Evolutionary conservation across 352 stramenopile species (phyloP).

Genomic region (Pilasporangium apinafurcum): DNA sequence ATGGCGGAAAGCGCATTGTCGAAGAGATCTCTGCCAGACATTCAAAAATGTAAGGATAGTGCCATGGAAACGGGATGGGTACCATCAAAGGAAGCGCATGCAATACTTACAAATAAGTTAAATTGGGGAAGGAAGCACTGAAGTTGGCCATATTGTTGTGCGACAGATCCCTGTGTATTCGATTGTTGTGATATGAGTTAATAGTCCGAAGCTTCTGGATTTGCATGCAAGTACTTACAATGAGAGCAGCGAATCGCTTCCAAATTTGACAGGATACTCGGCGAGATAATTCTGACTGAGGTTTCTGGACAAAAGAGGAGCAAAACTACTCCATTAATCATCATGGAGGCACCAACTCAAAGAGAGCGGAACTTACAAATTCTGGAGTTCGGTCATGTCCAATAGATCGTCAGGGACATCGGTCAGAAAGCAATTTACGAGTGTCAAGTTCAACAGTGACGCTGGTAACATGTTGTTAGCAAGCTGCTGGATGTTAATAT

Average conservation of each 20-base stretch:
- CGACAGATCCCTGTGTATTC: constrained; percentile 5
- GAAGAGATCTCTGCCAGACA: constrained; percentile 2
- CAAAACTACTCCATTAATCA: no score
- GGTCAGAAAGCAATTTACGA: constrained; percentile 3
- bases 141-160: constrained; percentile 9
- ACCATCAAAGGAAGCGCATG: not conserved
- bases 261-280: constrained; percentile 6
- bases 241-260: constrained; percentile 2
- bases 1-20: constrained; percentile 8
- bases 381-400: not conserved
- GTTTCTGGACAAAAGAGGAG: constrained; percentile 1
- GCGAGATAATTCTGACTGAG: constrained; percentile 5
- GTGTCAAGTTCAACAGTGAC: constrained; percentile 4
- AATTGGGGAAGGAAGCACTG: constrained; percentile 1
- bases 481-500: constrained; percentile 5
- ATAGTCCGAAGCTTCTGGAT: not conserved
- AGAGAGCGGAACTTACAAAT: constrained; percentile 1
- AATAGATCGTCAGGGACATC: constrained; percentile 3
- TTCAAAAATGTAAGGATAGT: not conserved
- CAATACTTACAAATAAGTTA: constrained; percentile 7
- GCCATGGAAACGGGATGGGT: not conserved
- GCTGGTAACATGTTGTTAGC: constrained; percentile 8
- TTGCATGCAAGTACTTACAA: not conserved
- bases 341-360: not conserved
- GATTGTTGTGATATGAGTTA: no score